phyloP scores from a whole-genome alignment of 108 stramenopile species.

The Cyclotella choctawhatcheeana region DNA sequence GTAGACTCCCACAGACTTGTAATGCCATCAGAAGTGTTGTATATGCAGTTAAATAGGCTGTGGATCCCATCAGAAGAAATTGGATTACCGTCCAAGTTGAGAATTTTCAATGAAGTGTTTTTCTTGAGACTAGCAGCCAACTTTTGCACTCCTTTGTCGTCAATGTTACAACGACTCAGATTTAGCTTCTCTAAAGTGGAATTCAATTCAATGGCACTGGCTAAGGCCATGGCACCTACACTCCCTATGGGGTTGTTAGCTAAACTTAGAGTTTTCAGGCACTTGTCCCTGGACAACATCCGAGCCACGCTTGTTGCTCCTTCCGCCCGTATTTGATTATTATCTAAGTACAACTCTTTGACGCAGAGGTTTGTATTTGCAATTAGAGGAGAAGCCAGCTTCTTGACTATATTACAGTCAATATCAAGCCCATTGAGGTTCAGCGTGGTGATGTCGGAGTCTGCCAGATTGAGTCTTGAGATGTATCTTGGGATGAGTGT shows the following conservation, averaged over 20 bases:
- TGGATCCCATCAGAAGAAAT: slow-evolving; percentile 26
- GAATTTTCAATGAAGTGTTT: slow-evolving; percentile 21
- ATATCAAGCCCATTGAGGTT: slow-evolving; percentile 36
- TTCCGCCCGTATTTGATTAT: slow-evolving; percentile 33
- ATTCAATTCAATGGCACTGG: slow-evolving; percentile 35
- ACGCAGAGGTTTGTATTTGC: slow-evolving; percentile 8
- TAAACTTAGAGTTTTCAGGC: slow-evolving; percentile 34
- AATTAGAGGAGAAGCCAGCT: slow-evolving; percentile 19
- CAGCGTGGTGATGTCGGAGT: slow-evolving; percentile 27
- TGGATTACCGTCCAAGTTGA: slow-evolving; percentile 45
- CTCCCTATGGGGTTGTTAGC: slow-evolving; percentile 39
- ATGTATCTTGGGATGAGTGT: slow-evolving; percentile 31
- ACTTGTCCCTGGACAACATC: slow-evolving; percentile 15
- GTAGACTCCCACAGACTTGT: slow-evolving; percentile 29
- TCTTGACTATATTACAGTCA: slow-evolving; percentile 26
- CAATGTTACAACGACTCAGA: slow-evolving; percentile 38
- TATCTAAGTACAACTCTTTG: slow-evolving; percentile 28
- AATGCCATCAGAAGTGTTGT: slow-evolving; percentile 33
- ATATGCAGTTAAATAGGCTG: slow-evolving; percentile 27
- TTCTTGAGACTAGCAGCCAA: slow-evolving; percentile 26
- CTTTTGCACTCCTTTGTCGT: slow-evolving; percentile 35
- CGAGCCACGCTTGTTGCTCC: slow-evolving; percentile 39
- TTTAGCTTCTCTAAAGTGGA: slow-evolving; percentile 25
- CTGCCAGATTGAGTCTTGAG: slow-evolving; percentile 19
- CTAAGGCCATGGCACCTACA: slow-evolving; percentile 37